Evolutionary conservation across 192 early-diverging fungal genomes (phyloP), one percentile per base, ranked within the genome.

Genomic region (Kickxella alabastrina): DNA sequence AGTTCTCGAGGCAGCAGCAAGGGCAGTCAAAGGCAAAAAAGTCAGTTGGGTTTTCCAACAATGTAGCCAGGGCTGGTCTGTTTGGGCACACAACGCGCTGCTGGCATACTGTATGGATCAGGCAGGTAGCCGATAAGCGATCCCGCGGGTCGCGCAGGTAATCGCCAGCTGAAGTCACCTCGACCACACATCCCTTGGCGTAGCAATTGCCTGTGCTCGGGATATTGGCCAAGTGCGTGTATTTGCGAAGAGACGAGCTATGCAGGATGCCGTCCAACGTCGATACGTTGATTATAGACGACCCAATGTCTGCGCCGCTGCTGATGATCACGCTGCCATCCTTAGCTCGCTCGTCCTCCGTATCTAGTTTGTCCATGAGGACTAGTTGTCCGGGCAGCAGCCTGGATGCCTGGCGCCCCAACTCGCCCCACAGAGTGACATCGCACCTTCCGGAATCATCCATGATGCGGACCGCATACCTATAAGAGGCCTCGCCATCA

Each of bases 301-400:
- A 43, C 24, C 34, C 24, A 7, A 59, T 50, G 6, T 61, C 70
- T 15, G 13, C 15, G 42, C 70, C 57, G 43, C 63, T 63, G 17
- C 54, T 74, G 29, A 74, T 54, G 9, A 66, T 36, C 24, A 74
- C 57, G 13, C 43, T 54, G 31, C 62, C 63, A 13, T 60, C 34
- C 61, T 32, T 32, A 8, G 31, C 31, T 32, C 31, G 12, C 31
- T 32, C 63, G 8, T 54, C 52, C 23, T 46, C 25, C 4, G 62
- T 56, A 7, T 74, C 63, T 17, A 71, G 18, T 15, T 26, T 46
- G 43, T 47, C 27, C 52, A 64, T 26, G 38, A 77, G 57, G 4
- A 77, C 59, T 21, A 65, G 52, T 44, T 77, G 63, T 10, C 75
- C 75, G 8, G 63, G 59, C 12, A 49, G 63, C 44, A 70, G 57